Evolutionary conservation across 1,139 yeast species (phyloP), one percentile per base, ranked within the genome.

Genomic region (Pneumocystis sp.): DNA sequence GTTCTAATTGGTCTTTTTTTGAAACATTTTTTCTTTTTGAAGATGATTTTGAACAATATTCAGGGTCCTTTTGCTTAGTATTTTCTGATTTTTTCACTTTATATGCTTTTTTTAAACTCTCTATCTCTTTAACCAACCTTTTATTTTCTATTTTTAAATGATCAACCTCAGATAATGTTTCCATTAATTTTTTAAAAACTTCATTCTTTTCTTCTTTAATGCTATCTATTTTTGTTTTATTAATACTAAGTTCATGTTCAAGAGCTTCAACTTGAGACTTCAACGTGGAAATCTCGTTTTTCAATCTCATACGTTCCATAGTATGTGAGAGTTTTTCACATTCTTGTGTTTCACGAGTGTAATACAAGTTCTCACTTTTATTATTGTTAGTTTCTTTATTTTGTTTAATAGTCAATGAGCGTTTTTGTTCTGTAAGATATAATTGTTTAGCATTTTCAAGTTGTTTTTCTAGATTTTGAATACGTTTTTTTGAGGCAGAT

Each of bases 131-230:
- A 40, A 62, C 61, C 34, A 66, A 63, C 35, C 50, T 31, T 19
- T 65, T 65, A 39, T 66, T 68, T 25, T 59, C 61, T 21, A 50
- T 60, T 37, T 66, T 67, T 44, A 69, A 35, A n/a, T 39, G 56
- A 19, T 63, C 67, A 44, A 66, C 61, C 57, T 63, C 64, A 40
- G 67, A 68, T 59, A 67, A 61, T 8, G 68, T 67, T 25, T 69
- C 63, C 8, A 66, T 59, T 40, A 69, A 44, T 12, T 67, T 50
- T 45, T 44, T 63, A 37, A 66, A 63, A n/a, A 69, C 69, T 15
- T 66, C 68, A 44, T 66, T 65, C 19, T 69, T 66, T 60, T 69
- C 70, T 40, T 66, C 69, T 61, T 68, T 69, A 25, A 69, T 62
- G 19, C 63, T 60, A 29, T 57, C 25, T 6, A 61, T 44, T 29